Evolutionary conservation across 2,329 filamentous ascomycete species (phyloP).

Genomic region (Macrophomina pseudophaseolina): DNA sequence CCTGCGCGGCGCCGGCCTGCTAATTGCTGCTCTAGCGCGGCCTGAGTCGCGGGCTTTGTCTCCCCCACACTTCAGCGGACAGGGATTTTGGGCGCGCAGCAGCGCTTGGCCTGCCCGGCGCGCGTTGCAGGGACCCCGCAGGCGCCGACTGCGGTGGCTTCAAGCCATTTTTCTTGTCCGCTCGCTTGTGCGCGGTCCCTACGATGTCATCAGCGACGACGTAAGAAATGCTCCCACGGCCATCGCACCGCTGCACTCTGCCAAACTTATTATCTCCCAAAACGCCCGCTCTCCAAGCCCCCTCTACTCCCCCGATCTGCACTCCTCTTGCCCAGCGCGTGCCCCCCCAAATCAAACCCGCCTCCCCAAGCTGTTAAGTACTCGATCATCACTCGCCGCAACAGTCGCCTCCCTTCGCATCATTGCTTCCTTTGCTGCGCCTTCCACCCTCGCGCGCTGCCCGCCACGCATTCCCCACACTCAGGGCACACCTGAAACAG

Average conservation of each 20-base stretch:
- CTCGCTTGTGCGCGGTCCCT: conserved; percentile 26
- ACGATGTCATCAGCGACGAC: conserved; percentile 27
- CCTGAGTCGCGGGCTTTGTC: conserved; percentile 25
- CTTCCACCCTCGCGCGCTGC: conserved; percentile 12
- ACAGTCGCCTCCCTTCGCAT: conserved; percentile 24
- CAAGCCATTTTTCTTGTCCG: conserved; percentile 23
- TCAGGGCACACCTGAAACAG: conserved; percentile 44
- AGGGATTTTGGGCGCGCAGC: conserved; percentile 23
- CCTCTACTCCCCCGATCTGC: conserved; percentile 27
- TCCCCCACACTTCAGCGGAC: conserved; percentile 24
- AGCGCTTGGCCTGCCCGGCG: conserved; percentile 22
- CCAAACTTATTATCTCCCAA: conserved; percentile 27
- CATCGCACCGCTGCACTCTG: conserved; percentile 23
- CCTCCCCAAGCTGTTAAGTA: conserved; percentile 19
- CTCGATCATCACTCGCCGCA: conserved; percentile 22
- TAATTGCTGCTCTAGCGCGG: conserved; percentile 24
- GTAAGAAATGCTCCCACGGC: conserved; percentile 25
- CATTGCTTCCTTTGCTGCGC: conserved; percentile 26
- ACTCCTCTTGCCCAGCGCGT: conserved; percentile 24
- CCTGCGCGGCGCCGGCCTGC: neutral
- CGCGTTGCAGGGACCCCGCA: conserved; percentile 25
- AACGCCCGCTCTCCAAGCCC: conserved; percentile 18
- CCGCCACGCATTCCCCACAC: conserved; percentile 38
- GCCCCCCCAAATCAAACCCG: conserved; percentile 17
- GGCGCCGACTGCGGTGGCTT: conserved; percentile 27